Percentiles rank a stretch among this genome's conserved stretches.
These are phyloP conservation scores for Vigna mungo DNA, from an alignment of 306 rosid genomes.

Conservation along the genomic window DNA sequence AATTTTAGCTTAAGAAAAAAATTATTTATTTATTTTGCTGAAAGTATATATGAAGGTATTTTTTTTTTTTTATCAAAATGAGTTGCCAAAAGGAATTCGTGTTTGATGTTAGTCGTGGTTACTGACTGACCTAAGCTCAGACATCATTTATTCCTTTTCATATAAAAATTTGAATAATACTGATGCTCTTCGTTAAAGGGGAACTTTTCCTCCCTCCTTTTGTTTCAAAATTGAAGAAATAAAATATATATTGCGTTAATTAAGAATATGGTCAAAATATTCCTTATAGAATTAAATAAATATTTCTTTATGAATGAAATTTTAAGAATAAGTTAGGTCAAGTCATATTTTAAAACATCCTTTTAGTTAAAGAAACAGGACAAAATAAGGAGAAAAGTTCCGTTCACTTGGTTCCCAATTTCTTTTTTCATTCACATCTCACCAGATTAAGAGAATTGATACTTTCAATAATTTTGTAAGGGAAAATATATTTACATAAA, in stretches of 20 bases:
- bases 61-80: no score
- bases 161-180: not conserved
- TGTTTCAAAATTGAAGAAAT: not conserved
- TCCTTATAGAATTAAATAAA: not conserved
- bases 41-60: no score
- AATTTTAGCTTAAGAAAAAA: no score
- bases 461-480: not conserved
- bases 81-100: no score
- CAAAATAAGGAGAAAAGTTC: not conserved
- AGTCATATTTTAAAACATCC: not conserved
- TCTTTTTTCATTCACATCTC: not conserved
- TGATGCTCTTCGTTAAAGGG: not conserved
- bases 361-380: not conserved
- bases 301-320: not conserved
- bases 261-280: conserved; percentile 1
- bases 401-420: not conserved
- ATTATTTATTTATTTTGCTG: no score
- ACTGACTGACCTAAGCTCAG: not conserved
- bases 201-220: not conserved
- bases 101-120: no score
- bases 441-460: not conserved
- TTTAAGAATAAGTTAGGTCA: not conserved
- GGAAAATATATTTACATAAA: no score
- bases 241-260: not conserved
- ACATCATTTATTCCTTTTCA: not conserved